Evolutionary conservation across 768 basidiomycete genomes (phyloP).

Genomic region (Ramaria rubella): DNA sequence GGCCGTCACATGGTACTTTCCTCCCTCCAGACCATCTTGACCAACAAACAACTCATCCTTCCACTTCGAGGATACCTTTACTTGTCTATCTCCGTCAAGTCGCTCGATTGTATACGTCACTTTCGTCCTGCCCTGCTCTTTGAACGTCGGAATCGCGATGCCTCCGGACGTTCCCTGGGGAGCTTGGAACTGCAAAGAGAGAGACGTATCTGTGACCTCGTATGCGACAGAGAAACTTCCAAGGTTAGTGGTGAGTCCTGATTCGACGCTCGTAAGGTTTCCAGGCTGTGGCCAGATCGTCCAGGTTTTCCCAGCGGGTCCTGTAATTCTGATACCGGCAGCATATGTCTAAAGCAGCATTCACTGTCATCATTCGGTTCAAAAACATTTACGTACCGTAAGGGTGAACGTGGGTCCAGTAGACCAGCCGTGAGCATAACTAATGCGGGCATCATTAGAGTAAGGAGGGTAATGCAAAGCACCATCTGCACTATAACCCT

Average conservation of each 20-base stretch:
- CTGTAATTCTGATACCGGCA: slow-evolving; percentile 3
- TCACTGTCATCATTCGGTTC: neutral
- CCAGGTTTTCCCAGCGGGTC: slow-evolving; percentile 3
- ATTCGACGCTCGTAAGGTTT: slow-evolving; percentile 1
- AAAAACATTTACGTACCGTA: neutral
- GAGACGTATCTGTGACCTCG: neutral
- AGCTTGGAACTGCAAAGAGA: slow-evolving; percentile 4
- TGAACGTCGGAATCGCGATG: slow-evolving; percentile 5
- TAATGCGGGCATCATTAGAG: slow-evolving; percentile 4
- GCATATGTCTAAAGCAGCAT: slow-evolving; percentile 1
- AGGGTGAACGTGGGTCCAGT: slow-evolving; percentile 4
- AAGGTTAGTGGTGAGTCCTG: neutral
- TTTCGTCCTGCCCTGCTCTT: neutral
- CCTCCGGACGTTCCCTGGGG: neutral
- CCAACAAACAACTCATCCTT: neutral
- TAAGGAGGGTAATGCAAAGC: slow-evolving; percentile 5
- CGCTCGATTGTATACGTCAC: neutral
- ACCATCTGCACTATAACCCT: slow-evolving; percentile 8
- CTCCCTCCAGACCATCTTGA: slow-evolving; percentile 7
- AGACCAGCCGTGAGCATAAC: slow-evolving; percentile 7
- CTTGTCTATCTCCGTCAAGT: neutral
- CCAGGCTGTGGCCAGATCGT: slow-evolving; percentile 3
- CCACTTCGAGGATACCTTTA: neutral
- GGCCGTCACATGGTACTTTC: neutral
- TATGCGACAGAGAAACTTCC: slow-evolving; percentile 1